These are phyloP conservation scores for Lathyrus tuberosus DNA, from an alignment of 306 rosid species.

Conservation along the genomic window DNA sequence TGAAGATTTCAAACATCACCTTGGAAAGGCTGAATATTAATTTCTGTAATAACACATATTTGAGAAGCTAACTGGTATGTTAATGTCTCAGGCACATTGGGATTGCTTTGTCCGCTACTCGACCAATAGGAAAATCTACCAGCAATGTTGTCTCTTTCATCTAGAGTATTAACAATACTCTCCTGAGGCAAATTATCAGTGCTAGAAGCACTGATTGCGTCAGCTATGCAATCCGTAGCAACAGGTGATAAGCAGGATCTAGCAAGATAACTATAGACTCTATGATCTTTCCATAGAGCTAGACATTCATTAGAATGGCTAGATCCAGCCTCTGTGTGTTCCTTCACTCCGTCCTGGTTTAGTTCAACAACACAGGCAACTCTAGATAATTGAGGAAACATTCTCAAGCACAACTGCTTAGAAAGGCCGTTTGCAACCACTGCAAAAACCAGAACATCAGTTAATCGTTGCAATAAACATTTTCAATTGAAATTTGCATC, in stretches of 20 bases:
- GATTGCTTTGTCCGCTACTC: conserved; percentile 77
- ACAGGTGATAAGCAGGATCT: conserved; percentile 41
- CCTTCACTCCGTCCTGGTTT: conserved; percentile 45
- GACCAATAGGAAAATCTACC: conserved; percentile 75
- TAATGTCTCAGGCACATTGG: conserved; percentile 78
- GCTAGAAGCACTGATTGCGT: conserved; percentile 81
- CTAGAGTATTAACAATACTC: conserved; percentile 76
- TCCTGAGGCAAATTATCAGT: conserved; percentile 84
- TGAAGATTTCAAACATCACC: conserved; percentile 49
- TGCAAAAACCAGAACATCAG: conserved; percentile 50
- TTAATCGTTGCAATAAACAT: conserved; percentile 31
- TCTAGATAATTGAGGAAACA: conserved; percentile 76
- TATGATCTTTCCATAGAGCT: conserved; percentile 63
- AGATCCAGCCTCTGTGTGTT: conserved; percentile 58
- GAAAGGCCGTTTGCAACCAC: conserved; percentile 69
- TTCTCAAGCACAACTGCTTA: conserved; percentile 83
- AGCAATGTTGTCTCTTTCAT: conserved; percentile 36
- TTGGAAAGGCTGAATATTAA: conserved; percentile 74
- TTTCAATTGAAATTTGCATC: conserved; percentile 21
- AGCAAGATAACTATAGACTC: conserved; percentile 61
- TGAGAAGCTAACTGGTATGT: conserved; percentile 66
- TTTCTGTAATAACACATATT: conserved; percentile 66
- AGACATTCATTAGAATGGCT: conserved; percentile 61
- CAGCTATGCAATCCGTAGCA: conserved; percentile 52
- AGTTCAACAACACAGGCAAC: conserved; percentile 59